These are phyloP conservation scores for Coemansia sp. DNA, from an alignment of 192 early-diverging fungal species.

Conservation along the genomic window DNA sequence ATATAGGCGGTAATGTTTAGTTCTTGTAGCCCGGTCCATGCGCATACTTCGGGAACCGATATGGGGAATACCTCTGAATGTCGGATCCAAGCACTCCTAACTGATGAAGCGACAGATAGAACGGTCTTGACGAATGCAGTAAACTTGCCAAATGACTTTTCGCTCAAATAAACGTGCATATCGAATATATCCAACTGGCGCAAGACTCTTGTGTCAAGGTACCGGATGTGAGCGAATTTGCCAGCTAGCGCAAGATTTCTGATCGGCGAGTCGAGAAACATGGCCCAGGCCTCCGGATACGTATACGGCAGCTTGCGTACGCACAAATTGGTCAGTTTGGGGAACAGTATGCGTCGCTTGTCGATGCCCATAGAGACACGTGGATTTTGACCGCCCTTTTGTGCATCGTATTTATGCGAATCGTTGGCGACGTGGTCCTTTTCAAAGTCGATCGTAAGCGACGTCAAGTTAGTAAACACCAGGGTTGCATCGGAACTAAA, in stretches of 20 bases:
- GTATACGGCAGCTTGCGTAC: conserved; percentile 37
- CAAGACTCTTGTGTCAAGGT: conserved; percentile 25
- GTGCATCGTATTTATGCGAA: conserved; percentile 23
- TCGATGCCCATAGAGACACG: conserved; percentile 41
- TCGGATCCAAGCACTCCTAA: conserved; percentile 34
- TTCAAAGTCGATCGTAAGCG: conserved; percentile 38
- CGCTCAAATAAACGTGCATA: conserved; percentile 25
- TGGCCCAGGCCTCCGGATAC: conserved; percentile 39
- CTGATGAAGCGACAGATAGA: conserved; percentile 13
- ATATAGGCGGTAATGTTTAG: conserved; percentile 38
- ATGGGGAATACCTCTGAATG: conserved; percentile 38
- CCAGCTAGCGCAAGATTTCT: conserved; percentile 29
- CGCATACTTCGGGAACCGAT: conserved; percentile 22
- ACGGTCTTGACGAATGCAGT: conserved; percentile 26
- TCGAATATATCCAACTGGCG: conserved; percentile 17
- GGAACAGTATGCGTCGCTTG: conserved; percentile 20
- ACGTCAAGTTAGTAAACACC: conserved; percentile 18
- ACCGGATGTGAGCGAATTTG: conserved; percentile 35
- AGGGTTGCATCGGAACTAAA: conserved; percentile 15
- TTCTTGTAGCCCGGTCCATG: conserved; percentile 31
- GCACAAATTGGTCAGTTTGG: conserved; percentile 13
- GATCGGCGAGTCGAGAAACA: conserved; percentile 43
- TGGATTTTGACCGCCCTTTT: conserved; percentile 6
- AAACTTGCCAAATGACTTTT: conserved; percentile 20
- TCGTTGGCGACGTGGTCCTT: conserved; percentile 43